A percentile compares a stretch with the other conserved stretches of the same genome.
phyloP scores from a whole-genome alignment of 306 rosid genomes.

The Castanea mollissima region DNA sequence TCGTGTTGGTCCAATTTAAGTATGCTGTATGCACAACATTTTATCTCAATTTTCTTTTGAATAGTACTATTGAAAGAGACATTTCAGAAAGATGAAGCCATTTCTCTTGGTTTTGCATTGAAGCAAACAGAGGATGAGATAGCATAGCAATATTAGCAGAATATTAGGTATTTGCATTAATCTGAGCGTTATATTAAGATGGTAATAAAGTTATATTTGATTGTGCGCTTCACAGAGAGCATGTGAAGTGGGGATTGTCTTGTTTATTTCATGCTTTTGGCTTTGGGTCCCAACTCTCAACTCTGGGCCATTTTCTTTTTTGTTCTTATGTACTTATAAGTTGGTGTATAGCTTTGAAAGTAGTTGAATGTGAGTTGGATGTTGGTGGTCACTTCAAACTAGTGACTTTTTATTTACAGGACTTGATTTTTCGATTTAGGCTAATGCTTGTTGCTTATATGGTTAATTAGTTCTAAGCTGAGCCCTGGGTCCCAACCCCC shows the following conservation, averaged over 20 bases:
- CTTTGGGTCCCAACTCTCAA: constrained; percentile 23
- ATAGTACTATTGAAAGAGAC: constrained; percentile 7
- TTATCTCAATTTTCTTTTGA: constrained; percentile 22
- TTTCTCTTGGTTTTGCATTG: not conserved
- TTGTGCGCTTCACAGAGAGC: constrained; percentile 40
- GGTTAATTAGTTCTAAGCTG: not conserved
- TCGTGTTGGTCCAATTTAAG: constrained; percentile 38
- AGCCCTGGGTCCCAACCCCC: not conserved
- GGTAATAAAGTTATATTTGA: constrained; percentile 33
- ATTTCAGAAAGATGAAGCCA: not conserved
- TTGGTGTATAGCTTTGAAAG: not conserved
- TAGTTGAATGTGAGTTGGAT: constrained; percentile 23
- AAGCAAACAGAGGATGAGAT: not conserved
- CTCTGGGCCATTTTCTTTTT: constrained; percentile 26
- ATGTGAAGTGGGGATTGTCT: constrained; percentile 61
- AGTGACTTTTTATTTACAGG: constrained; percentile 36
- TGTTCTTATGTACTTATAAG: constrained; percentile 3
- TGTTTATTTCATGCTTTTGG: constrained; percentile 30
- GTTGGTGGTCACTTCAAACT: constrained; percentile 33
- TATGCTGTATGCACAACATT: constrained; percentile 1
- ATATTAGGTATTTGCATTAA: not conserved
- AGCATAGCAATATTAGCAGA: not conserved
- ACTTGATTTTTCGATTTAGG: constrained; percentile 5
- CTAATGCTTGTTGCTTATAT: not conserved
- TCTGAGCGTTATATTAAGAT: not conserved